Evolutionary conservation across 768 basidiomycete genomes (phyloP).

Genomic region (Mycena floridula): DNA sequence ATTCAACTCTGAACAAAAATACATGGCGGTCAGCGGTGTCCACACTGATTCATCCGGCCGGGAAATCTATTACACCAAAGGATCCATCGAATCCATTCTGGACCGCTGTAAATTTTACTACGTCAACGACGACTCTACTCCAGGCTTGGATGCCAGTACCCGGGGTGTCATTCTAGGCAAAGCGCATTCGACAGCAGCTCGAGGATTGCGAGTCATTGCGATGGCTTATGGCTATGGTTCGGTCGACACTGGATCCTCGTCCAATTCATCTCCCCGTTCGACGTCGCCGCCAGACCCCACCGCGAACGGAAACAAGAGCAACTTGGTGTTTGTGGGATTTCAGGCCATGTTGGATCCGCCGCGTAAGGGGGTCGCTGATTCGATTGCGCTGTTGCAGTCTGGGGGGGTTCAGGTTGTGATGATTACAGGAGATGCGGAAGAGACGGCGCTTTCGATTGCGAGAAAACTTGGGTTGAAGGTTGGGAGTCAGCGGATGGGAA

Average conservation of each 20-base stretch:
- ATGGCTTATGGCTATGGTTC: slow-evolving; percentile 85
- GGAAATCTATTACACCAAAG: slow-evolving; percentile 89
- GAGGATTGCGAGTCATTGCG: slow-evolving; percentile 82
- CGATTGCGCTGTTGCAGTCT: slow-evolving; percentile 71
- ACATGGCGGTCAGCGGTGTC: slow-evolving; percentile 83
- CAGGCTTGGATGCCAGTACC: slow-evolving; percentile 64
- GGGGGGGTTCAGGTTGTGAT: slow-evolving; percentile 96
- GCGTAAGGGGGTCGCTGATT: slow-evolving; percentile 86
- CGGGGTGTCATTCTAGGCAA: slow-evolving; percentile 62
- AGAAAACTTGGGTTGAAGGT: slow-evolving; percentile 77
- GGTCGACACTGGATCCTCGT: slow-evolving; percentile 28
- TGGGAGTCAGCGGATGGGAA: slow-evolving; percentile 27
- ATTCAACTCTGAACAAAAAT: slow-evolving; percentile 92
- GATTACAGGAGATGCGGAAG: slow-evolving; percentile 95
- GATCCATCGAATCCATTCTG: slow-evolving; percentile 84
- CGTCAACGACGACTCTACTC: slow-evolving; percentile 85
- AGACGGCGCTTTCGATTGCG: slow-evolving; percentile 87
- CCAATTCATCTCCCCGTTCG: slow-evolving; percentile 18
- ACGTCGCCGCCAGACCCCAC: slow-evolving; percentile 21
- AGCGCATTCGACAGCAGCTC: slow-evolving; percentile 64
- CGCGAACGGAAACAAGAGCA: slow-evolving; percentile 30
- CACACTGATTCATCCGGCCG: slow-evolving; percentile 39
- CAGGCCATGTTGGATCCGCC: slow-evolving; percentile 96
- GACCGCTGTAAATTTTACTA: slow-evolving; percentile 86
- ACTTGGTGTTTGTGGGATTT: slow-evolving; percentile 87